Evolutionary conservation across 192 early-diverging fungal species (phyloP).

Genomic region (Podila epicladia): DNA sequence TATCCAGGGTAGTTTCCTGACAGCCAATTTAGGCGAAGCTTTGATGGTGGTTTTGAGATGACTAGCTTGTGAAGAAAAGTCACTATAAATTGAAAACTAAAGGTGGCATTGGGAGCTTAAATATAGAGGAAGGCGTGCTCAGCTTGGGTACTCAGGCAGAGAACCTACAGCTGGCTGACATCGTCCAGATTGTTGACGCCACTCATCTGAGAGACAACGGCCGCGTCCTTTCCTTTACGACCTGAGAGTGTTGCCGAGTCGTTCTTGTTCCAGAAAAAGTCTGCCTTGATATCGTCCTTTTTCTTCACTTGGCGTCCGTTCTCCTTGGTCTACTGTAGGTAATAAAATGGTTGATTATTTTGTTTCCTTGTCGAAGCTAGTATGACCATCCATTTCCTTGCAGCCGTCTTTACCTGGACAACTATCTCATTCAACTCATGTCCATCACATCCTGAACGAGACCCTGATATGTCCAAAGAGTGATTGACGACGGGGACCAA

Average conservation of each 20-base stretch:
- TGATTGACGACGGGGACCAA: constrained; percentile 91
- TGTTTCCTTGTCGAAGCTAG: background rate
- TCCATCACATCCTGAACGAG: constrained; percentile 96
- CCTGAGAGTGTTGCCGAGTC: constrained; percentile 91
- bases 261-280: constrained; percentile 96
- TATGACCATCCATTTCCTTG: no score
- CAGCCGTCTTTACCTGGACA: constrained; percentile 54
- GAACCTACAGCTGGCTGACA: constrained; percentile 71
- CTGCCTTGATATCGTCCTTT: constrained; percentile 89
- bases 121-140: no score
- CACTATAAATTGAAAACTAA: constrained; percentile 47
- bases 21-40: constrained; percentile 93
- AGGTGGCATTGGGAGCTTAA: background rate
- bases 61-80: constrained; percentile 86
- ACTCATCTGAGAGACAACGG: constrained; percentile 86
- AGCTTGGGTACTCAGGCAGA: background rate
- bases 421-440: constrained; percentile 89
- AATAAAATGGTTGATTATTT: background rate
- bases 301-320: constrained; percentile 73
- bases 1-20: constrained; percentile 93
- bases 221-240: constrained; percentile 95
- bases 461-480: constrained; percentile 98
- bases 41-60: constrained; percentile 91
- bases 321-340: constrained; percentile 58
- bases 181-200: constrained; percentile 88